Evolutionary conservation across 2,329 filamentous ascomycete genomes (phyloP).

Genomic region (Penicillium sp.): DNA sequence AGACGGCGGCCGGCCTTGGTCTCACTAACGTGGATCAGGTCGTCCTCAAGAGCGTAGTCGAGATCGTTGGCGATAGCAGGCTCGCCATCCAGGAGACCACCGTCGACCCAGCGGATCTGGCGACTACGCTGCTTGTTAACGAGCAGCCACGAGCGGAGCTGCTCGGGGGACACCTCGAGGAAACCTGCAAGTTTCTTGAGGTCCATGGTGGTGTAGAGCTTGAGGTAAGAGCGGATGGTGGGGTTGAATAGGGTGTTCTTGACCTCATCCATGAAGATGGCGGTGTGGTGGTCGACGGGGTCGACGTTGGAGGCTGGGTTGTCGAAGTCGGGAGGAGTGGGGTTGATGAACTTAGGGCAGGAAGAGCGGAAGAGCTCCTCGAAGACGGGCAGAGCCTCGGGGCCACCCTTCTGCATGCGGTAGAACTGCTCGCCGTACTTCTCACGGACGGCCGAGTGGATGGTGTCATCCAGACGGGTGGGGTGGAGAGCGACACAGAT

Average conservation of each 20-base stretch:
- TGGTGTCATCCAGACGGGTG: conserved; percentile 95
- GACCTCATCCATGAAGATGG: conserved; percentile 99
- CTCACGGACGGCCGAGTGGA: conserved; percentile 95
- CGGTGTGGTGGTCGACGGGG: conserved; percentile 93
- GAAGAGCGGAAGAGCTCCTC: conserved; percentile 96
- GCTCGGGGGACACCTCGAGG: conserved; percentile 94
- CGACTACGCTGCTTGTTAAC: conserved; percentile 99
- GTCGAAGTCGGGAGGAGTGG: conserved; percentile 95
- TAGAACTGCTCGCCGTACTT: conserved; percentile 99
- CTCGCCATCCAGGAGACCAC: conserved; percentile 86
- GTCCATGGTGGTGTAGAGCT: conserved; percentile 99
- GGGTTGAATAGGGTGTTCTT: conserved; percentile 99
- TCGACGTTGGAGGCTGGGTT: conserved; percentile 95
- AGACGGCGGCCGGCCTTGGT: conserved; percentile 96
- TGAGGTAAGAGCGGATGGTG: conserved; percentile 96
- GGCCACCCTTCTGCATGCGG: conserved; percentile 92
- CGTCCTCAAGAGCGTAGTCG: conserved; percentile 94
- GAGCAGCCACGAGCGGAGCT: conserved; percentile 86
- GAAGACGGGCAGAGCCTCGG: conserved; percentile 91
- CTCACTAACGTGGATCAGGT: conserved; percentile 97
- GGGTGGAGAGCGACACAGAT: conserved; percentile 99
- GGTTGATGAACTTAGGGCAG: conserved; percentile 99
- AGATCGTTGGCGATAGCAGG: conserved; percentile 90
- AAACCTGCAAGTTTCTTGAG: conserved; percentile 97
- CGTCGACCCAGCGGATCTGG: conserved; percentile 91